Evolutionary conservation across 2,329 filamentous ascomycete genomes (phyloP), one percentile per base, ranked within the genome.

Genomic region (Neofusicoccum parvum): DNA sequence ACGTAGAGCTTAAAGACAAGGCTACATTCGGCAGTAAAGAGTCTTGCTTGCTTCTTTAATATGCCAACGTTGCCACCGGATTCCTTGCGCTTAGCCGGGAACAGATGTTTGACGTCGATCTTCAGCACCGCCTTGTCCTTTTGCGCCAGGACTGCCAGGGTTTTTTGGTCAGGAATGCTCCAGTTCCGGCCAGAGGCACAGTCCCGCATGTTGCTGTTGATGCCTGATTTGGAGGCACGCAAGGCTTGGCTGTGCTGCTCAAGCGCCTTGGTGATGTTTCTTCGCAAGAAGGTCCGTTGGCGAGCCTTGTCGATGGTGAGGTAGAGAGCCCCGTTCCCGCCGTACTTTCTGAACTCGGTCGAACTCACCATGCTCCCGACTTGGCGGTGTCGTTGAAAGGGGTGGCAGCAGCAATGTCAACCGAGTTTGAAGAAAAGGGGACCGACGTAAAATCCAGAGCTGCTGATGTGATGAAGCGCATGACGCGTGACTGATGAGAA

Each of bases 261-360:
- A 11, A 74, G 66, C 1, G 69, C 69, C 20, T 68, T 66, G 6
- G 62, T 68, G 3, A 74, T 58, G 17, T 75, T 76, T 41, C 74
- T 68, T 48, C 69, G 65, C 9, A 76, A 67, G 45, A 76, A 73
- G 10, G 69, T 62, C 11, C 69, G 71, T 9, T 69, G 68, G 37
- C 71, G 68, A 17, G 65, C 70, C n/a, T 39, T 58, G 14, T 66
- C 62, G n/a, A 75, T 34, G 49, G 69, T 72, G 7, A 71, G 65
- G 67, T 74, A 75, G 32, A 74, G 58, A 50, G 72, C 49, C 11
- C 72, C 67, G 43, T 74, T 75, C 43, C 72, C 72, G 7, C 65
- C 63, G 53, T 70, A 71, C 32, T 60, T 67, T 14, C 49, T 45
- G 17, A 65, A 56, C 27, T 66, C 67, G 27, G 54, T 62, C 67